A percentile compares a stretch with the other conserved stretches of the same genome.
These are phyloP conservation scores for Thraustotheca clavata DNA, from an alignment of 352 stramenopile genomes.

Conservation along the genomic window DNA sequence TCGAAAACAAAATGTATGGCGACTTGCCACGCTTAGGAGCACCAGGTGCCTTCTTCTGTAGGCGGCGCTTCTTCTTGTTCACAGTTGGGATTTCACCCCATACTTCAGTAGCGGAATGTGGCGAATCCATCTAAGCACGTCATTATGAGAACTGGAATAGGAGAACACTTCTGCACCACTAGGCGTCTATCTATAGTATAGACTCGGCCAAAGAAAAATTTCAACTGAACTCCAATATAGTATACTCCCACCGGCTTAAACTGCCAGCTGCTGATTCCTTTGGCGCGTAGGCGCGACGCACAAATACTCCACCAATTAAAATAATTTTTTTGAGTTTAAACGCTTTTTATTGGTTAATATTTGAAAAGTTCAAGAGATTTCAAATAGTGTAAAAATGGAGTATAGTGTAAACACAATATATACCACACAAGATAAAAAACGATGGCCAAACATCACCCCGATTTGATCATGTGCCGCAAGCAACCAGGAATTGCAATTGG, in stretches of 20 bases:
- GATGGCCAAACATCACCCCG: constrained; percentile 99
- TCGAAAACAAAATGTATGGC: constrained; percentile 89
- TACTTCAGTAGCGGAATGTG: constrained; percentile 15
- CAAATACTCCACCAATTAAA: constrained; percentile 5
- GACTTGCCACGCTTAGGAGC: constrained; percentile 86
- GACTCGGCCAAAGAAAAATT: constrained; percentile 21
- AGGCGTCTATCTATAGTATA: constrained; percentile 23
- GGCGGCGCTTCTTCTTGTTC: constrained; percentile 80
- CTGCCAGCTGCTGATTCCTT: neutral
- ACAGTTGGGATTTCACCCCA: constrained; percentile 18
- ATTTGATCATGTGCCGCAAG: constrained; percentile 99
- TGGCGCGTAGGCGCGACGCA: neutral
- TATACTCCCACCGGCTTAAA: constrained; percentile 17
- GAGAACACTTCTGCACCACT: neutral
- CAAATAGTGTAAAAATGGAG: constrained; percentile 2
- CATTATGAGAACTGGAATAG: neutral
- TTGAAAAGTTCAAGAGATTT: too few relatives aligned
- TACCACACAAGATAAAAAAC: constrained; percentile 15
- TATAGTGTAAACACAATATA: neutral
- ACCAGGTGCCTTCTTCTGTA: constrained; percentile 85
- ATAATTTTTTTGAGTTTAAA: neutral
- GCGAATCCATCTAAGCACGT: constrained; percentile 14
- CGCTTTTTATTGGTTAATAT: too few relatives aligned
- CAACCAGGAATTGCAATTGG: constrained; percentile 96
- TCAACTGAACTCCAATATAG: constrained; percentile 20